phyloP scores from a whole-genome alignment of 2,329 filamentous ascomycete genomes.

The Bisporella sp. region DNA sequence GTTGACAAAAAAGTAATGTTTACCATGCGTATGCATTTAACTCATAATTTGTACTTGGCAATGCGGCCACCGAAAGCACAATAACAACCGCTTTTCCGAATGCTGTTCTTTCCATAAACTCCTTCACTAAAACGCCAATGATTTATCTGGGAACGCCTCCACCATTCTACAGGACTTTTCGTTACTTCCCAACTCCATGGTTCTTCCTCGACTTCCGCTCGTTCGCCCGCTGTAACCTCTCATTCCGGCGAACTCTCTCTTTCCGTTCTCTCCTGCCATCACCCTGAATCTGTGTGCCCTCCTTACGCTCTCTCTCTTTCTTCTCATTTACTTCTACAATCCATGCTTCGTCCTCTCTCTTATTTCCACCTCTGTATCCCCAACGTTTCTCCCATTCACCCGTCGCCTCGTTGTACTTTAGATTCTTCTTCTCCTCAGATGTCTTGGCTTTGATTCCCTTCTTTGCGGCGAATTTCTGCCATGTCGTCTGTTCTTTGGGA shows the following conservation, averaged over 20 bases:
- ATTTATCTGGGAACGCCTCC: too few species aligned
- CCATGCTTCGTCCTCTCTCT: constrained; percentile 77
- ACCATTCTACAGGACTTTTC: too few species aligned
- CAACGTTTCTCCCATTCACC: constrained; percentile 91
- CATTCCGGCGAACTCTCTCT: constrained; percentile 66
- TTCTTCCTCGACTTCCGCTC: constrained; percentile 37
- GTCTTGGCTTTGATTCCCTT: constrained; percentile 93
- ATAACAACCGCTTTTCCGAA: too few species aligned
- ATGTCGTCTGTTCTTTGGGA: constrained; percentile 79
- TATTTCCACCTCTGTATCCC: constrained; percentile 90
- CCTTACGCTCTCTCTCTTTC: constrained; percentile 56
- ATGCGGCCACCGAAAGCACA: too few species aligned
- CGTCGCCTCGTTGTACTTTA: constrained; percentile 75
- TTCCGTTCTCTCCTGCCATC: constrained; percentile 57
- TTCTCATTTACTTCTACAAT: constrained; percentile 85
- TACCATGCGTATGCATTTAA: too few species aligned
- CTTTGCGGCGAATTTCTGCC: constrained; percentile 93
- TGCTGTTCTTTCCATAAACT: too few species aligned
- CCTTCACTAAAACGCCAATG: too few species aligned
- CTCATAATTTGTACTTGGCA: too few species aligned
- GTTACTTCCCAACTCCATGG: constrained; percentile 8
- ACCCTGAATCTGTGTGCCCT: constrained; percentile 53
- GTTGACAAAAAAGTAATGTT: too few species aligned
- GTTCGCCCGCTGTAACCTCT: constrained; percentile 63
- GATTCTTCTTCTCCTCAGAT: constrained; percentile 67